A percentile compares a stretch with the other conserved stretches of the same genome.
These are phyloP conservation scores for Saccharomycopsis crataegensis DNA, from an alignment of 1,139 yeast species.

Conservation along the genomic window DNA sequence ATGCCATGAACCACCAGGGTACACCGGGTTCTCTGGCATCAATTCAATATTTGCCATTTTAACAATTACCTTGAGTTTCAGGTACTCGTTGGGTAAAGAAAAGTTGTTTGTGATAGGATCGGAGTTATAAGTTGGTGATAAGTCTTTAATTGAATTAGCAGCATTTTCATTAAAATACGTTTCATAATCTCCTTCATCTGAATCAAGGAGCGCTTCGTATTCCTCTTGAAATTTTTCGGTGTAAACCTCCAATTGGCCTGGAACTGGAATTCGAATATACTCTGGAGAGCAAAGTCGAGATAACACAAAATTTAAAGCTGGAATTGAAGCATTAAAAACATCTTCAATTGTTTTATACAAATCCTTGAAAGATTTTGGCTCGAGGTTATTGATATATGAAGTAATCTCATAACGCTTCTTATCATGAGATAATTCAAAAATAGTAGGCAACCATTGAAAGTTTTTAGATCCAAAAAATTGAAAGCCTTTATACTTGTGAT, in stretches of 20 bases:
- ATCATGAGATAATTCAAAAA: constrained; percentile 21
- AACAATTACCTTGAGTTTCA: constrained; percentile 10
- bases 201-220: too few species aligned
- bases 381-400: constrained; percentile 37
- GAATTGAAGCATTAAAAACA: constrained; percentile 29
- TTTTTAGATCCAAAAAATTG: constrained; percentile 24
- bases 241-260: too few species aligned
- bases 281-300: constrained; percentile 22
- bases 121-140: too few species aligned
- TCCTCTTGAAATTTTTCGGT: too few species aligned
- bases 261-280: neutral
- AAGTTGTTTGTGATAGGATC: constrained; percentile 9
- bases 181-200: too few species aligned
- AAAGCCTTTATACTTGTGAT: constrained; percentile 15
- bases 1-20: constrained; percentile 41
- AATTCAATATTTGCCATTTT: constrained; percentile 32
- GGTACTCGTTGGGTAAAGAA: too few species aligned
- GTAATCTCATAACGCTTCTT: constrained; percentile 22
- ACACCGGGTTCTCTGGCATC: constrained; percentile 36
- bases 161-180: too few species aligned
- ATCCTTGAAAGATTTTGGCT: constrained; percentile 27
- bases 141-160: too few species aligned
- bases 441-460: constrained; percentile 33
- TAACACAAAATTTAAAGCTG: constrained; percentile 31
- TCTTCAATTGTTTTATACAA: constrained; percentile 30